These are phyloP conservation scores for Kockovaella imperatae DNA, from an alignment of 768 basidiomycete species.

Conservation along the genomic window DNA sequence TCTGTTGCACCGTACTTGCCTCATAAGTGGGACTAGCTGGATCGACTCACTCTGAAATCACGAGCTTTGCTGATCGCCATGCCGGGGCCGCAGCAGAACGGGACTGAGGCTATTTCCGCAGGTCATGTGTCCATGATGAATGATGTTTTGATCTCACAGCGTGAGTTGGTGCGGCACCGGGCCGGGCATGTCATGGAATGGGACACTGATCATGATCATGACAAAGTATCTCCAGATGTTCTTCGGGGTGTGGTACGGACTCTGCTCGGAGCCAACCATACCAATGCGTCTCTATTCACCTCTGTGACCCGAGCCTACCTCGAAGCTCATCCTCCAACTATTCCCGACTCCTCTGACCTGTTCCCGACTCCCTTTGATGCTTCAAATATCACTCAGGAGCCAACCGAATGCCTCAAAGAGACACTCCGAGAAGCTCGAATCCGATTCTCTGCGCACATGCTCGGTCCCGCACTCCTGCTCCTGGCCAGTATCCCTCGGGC, in stretches of 20 bases:
- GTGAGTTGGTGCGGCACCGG: neutral
- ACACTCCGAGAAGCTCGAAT: neutral
- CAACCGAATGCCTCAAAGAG: neutral
- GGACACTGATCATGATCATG: too few species aligned
- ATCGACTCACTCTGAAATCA: too few species aligned
- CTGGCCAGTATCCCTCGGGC: neutral
- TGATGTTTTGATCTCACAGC: constrained; percentile 2
- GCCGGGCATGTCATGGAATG: too few species aligned
- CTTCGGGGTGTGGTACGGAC: neutral
- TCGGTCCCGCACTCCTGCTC: neutral
- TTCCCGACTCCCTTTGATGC: too few species aligned
- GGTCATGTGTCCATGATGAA: constrained; percentile 7
- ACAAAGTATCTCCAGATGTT: neutral
- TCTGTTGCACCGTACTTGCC: too few species aligned
- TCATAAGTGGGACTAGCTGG: too few species aligned
- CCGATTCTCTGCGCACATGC: neutral
- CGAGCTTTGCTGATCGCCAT: too few species aligned
- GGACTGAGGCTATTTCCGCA: too few species aligned
- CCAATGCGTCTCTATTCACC: neutral
- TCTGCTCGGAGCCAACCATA: neutral
- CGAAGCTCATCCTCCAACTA: neutral
- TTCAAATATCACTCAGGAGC: too few species aligned
- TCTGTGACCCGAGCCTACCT: neutral
- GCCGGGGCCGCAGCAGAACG: too few species aligned
- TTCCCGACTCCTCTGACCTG: constrained; percentile 2